Evolutionary conservation across 2,329 filamentous ascomycete species (phyloP), one percentile per base, ranked within the genome.

Genomic region (Fusarium sp.): DNA sequence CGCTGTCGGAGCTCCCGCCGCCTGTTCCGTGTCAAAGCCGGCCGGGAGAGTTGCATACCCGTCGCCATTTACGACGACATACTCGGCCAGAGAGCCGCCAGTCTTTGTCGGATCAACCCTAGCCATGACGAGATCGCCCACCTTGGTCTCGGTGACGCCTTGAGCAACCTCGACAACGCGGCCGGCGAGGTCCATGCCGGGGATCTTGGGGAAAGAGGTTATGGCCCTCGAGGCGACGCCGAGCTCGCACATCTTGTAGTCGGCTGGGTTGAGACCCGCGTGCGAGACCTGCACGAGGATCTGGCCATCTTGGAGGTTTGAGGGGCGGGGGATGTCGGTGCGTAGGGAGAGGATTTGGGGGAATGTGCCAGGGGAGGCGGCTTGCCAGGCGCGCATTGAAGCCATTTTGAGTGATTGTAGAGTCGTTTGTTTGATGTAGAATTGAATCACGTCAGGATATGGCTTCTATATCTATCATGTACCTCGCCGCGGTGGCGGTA

Each of bases 171-270:
- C 78, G 35, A 85, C 83, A 5, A 91, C 85, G 20, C 78, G 82
- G 27, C 89, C 90, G 72, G 84, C 83, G 72, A 88, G 87, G 76
- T 91, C 89, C 75, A 86, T 83, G 20, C 85, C 85, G 0, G 85
- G 85, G 2, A 82, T 85, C 20, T 84, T 84, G 25, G 88, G 87
- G 67, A 78, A 82, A 9, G 72, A 62, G 0, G 78, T 56, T 4
- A 80, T 34, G 13, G 73, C 73, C 25, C 82, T 82, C 6, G 85
- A 80, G 37, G 84, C 72, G 45, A 86, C 4, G 11, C 83, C 83
- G 5, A 85, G 65, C 59, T 86, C 84, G n/a, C 81, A 76, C 6
- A 87, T 56, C 70, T 89, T 89, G 83, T 85, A 84, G 79, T 89
- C 87, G 66, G 85, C 84, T 0, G 87, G 87, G 76, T 89, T 89